Percentiles rank a stretch among this genome's conserved stretches.
These are phyloP conservation scores for Globisporangium alternatum DNA, from an alignment of 352 stramenopile species.

Conservation along the genomic window DNA sequence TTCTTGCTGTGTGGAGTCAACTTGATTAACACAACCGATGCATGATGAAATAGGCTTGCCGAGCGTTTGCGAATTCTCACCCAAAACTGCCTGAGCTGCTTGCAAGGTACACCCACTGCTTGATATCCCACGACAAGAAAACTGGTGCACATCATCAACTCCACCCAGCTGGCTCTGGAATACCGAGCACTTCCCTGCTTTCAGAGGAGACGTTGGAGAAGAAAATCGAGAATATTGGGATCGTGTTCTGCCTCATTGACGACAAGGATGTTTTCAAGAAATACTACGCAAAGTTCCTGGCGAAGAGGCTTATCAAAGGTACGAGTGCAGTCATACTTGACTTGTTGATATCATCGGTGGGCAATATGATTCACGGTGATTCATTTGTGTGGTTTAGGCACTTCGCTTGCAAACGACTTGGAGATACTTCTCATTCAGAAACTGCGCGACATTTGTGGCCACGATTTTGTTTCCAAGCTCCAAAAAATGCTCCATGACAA, in stretches of 20 bases:
- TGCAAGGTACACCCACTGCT: conserved; percentile 80
- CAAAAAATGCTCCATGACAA: conserved; percentile 90
- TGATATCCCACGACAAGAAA: conserved; percentile 77
- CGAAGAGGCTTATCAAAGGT: conserved; percentile 86
- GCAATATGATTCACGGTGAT: not conserved
- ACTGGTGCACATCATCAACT: conserved; percentile 20
- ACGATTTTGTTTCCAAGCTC: conserved; percentile 86
- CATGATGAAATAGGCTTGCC: conserved; percentile 51
- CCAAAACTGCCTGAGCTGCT: conserved; percentile 72
- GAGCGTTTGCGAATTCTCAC: conserved; percentile 82
- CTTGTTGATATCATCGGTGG: not conserved
- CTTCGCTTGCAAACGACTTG: conserved; percentile 70
- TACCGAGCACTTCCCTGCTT: conserved; percentile 24
- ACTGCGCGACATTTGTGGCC: conserved; percentile 79
- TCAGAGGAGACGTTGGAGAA: conserved; percentile 66
- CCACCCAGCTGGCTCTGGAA: conserved; percentile 23
- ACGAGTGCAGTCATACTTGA: not conserved
- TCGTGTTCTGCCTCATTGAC: conserved; percentile 87
- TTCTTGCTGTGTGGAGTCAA: not conserved
- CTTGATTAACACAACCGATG: not conserved
- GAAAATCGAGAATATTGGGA: conserved; percentile 78
- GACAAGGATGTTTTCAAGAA: conserved; percentile 91
- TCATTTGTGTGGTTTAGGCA: conserved; percentile 25
- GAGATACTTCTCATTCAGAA: conserved; percentile 82
- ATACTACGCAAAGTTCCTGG: conserved; percentile 84